Evolutionary conservation across 1,284 basidiomycete species (phyloP).

Genomic region (Fereydounia khargensis): DNA sequence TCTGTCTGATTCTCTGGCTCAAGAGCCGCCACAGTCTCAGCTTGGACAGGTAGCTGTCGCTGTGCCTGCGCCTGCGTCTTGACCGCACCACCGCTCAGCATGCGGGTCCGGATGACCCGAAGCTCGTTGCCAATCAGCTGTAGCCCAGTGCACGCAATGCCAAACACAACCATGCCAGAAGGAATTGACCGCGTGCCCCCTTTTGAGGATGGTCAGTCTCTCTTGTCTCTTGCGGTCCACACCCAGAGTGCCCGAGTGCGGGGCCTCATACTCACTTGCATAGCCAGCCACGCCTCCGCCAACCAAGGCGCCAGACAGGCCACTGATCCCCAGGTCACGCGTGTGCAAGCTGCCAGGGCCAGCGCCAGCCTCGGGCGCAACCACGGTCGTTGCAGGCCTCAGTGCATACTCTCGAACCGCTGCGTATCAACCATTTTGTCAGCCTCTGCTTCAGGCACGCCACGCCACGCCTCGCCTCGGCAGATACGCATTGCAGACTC

Average conservation of each 20-base stretch:
- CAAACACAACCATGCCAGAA: constrained; percentile 22
- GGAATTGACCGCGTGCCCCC: constrained; percentile 2
- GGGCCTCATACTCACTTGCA: constrained; percentile 1
- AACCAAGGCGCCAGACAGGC: constrained; percentile 19
- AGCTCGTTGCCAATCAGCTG: constrained; percentile 30
- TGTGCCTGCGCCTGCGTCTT: constrained; percentile 1
- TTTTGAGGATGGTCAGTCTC: too few species aligned
- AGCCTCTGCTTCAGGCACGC: too few species aligned
- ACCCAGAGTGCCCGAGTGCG: too few species aligned
- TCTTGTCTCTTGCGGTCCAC: too few species aligned
- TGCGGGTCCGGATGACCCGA: constrained; percentile 9
- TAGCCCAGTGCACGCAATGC: constrained; percentile 14
- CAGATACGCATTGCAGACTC: too few species aligned
- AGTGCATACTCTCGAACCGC: constrained; percentile 26
- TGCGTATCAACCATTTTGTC: too few species aligned
- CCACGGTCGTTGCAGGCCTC: constrained; percentile 1
- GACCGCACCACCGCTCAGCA: background rate
- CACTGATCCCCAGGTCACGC: constrained; percentile 16
- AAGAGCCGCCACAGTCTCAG: too few species aligned
- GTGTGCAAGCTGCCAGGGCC: constrained; percentile 5
- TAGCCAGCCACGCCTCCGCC: constrained; percentile 19
- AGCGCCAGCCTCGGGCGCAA: background rate
- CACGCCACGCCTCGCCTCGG: too few species aligned
- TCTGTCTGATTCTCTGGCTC: too few species aligned
- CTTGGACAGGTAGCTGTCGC: constrained; percentile 4